These are phyloP conservation scores for Niebla homalea DNA, from an alignment of 495 filamentous ascomycete species.

Conservation along the genomic window DNA sequence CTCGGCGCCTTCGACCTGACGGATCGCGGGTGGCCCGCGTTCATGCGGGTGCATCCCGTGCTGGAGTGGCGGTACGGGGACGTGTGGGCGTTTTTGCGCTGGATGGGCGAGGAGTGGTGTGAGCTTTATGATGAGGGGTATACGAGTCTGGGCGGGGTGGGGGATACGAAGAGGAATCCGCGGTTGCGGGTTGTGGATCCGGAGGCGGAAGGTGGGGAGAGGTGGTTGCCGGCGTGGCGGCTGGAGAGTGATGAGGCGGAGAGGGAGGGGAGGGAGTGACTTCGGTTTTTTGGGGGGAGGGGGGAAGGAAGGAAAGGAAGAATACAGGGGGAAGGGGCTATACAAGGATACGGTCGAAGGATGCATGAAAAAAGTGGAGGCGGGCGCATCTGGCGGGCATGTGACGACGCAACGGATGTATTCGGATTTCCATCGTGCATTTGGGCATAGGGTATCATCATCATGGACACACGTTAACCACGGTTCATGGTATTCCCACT, in stretches of 20 bases:
- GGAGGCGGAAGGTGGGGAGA: constrained; percentile 20
- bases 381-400: neutral
- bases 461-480: constrained; percentile 34
- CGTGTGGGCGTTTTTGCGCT: constrained; percentile 88
- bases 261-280: constrained; percentile 50
- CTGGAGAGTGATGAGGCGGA: constrained; percentile 74
- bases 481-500: constrained; percentile 80
- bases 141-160: constrained; percentile 77
- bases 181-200: constrained; percentile 37
- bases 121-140: constrained; percentile 73
- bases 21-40: constrained; percentile 79
- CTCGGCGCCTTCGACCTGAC: constrained; percentile 73
- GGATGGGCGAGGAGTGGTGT: constrained; percentile 68
- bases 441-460: too few relatives aligned
- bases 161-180: constrained; percentile 84
- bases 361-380: too few relatives aligned
- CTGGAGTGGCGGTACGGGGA: constrained; percentile 97
- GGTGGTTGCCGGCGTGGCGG: constrained; percentile 76
- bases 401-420: neutral
- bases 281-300: neutral
- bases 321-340: neutral
- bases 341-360: too few relatives aligned
- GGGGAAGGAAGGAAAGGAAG: neutral
- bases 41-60: constrained; percentile 87
- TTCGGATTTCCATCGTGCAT: neutral